Conservation (phyloP, 257 asterid genomes). For the Linaria vulgaris region DNA sequence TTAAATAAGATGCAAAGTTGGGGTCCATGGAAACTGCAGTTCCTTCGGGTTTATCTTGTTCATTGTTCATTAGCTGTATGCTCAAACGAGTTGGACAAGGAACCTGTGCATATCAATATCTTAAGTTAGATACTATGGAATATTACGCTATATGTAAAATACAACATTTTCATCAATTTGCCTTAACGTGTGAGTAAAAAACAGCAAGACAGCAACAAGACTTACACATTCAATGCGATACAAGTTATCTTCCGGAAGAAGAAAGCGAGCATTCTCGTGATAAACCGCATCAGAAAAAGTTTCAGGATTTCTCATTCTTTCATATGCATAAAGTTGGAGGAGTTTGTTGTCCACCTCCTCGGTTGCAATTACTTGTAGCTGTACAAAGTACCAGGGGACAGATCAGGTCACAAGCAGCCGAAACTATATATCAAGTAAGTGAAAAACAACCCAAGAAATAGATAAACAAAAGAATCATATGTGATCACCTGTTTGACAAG, state of each 20-base stretch:
- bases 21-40: conserved; percentile 67
- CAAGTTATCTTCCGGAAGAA: conserved; percentile 71
- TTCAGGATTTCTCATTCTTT: conserved; percentile 61
- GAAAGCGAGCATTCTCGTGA: conserved; percentile 64
- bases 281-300: conserved; percentile 61
- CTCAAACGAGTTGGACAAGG: conserved; percentile 52
- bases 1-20: conserved; percentile 61
- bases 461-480: conserved; percentile 6
- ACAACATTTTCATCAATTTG: neutral
- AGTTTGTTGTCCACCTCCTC: conserved; percentile 76
- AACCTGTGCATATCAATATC: conserved; percentile 40
- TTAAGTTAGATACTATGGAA: neutral
- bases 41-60: conserved; percentile 64
- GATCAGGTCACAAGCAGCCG: conserved; percentile 27
- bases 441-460: neutral
- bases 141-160: neutral
- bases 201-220: conserved; percentile 22
- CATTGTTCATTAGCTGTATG: conserved; percentile 79
- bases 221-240: conserved; percentile 84
- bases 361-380: conserved; percentile 67
- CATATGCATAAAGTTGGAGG: conserved; percentile 76
- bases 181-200: neutral
- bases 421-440: conserved; percentile 5
- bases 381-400: conserved; percentile 28
- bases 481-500: conserved; percentile 75